Percentiles rank a stretch among this genome's conserved stretches.
Conservation (phyloP, 805 yeast species). For the Scheffersomyces coipomensis region DNA sequence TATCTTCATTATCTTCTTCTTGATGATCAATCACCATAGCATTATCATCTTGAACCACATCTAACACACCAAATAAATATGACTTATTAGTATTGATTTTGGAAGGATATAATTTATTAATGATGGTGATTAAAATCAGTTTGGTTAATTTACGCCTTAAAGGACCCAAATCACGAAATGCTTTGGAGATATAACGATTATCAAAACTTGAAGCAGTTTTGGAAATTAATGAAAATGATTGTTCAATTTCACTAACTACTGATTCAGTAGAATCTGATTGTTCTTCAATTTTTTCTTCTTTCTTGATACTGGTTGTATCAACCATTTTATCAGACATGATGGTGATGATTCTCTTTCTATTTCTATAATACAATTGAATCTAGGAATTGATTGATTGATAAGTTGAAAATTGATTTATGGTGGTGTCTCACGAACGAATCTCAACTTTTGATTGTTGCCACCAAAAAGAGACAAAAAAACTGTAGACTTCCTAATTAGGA, state of each 20-base stretch:
- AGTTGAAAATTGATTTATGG: too few relatives aligned
- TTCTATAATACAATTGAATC: too few relatives aligned
- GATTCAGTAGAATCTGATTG: constrained; percentile 11
- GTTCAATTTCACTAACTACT: constrained; percentile 35
- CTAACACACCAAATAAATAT: constrained; percentile 34
- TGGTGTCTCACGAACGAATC: too few relatives aligned
- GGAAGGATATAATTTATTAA: constrained; percentile 56
- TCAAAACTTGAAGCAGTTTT: constrained; percentile 75
- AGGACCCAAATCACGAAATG: constrained; percentile 76
- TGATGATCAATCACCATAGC: constrained; percentile 22
- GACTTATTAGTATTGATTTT: constrained; percentile 41
- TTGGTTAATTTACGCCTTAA: constrained; percentile 62
- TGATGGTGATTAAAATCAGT: constrained; percentile 50
- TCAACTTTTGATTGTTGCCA: too few relatives aligned
- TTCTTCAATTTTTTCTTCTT: constrained; percentile 1
- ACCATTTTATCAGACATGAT: neutral
- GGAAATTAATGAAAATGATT: constrained; percentile 45
- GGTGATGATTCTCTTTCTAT: too few relatives aligned
- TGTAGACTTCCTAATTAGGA: constrained; percentile 9
- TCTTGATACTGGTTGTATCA: neutral
- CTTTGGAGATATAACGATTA: constrained; percentile 83
- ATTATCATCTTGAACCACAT: constrained; percentile 12
- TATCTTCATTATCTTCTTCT: constrained; percentile 20
- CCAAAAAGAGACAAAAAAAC: too few relatives aligned
- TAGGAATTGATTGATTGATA: too few relatives aligned